Evolutionary conservation across 129 eudicot species (phyloP).

Genomic region (Heracleum sosnowskyi): DNA sequence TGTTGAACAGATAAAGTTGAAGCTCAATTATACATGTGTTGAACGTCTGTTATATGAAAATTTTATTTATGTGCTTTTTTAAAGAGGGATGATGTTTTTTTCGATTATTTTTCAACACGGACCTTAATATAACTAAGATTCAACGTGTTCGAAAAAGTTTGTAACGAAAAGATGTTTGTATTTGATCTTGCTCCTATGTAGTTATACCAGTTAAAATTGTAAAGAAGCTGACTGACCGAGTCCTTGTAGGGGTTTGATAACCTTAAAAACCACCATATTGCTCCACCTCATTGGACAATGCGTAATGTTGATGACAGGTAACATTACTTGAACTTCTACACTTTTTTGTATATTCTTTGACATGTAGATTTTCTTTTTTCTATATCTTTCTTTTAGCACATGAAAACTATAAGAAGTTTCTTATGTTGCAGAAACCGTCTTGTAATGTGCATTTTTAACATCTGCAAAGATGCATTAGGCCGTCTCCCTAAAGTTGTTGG

Average conservation of each 20-base stretch:
- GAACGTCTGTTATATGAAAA: too few relatives aligned
- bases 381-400: background rate
- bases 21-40: too few relatives aligned
- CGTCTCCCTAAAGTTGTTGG: conserved; percentile 95
- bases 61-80: too few relatives aligned
- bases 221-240: conserved; percentile 15
- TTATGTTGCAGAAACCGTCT: conserved; percentile 70
- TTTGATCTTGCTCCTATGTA: background rate
- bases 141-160: too few relatives aligned
- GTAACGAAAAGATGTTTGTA: too few relatives aligned
- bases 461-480: conserved; percentile 74
- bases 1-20: too few relatives aligned
- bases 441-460: conserved; percentile 59
- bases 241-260: conserved; percentile 85
- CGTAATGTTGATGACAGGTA: conserved; percentile 97
- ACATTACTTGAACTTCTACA: conserved; percentile 1
- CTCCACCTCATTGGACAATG: conserved; percentile 99
- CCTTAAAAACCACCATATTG: conserved; percentile 84
- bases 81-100: too few relatives aligned
- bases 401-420: conserved; percentile 3
- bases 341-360: background rate
- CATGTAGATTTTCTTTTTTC: background rate
- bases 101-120: too few relatives aligned
- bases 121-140: too few relatives aligned
- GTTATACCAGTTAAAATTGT: background rate